A percentile compares a stretch with the other conserved stretches of the same genome.
phyloP scores from a whole-genome alignment of 176 grass and related monocot genomes.

The Oryza officinalis region DNA sequence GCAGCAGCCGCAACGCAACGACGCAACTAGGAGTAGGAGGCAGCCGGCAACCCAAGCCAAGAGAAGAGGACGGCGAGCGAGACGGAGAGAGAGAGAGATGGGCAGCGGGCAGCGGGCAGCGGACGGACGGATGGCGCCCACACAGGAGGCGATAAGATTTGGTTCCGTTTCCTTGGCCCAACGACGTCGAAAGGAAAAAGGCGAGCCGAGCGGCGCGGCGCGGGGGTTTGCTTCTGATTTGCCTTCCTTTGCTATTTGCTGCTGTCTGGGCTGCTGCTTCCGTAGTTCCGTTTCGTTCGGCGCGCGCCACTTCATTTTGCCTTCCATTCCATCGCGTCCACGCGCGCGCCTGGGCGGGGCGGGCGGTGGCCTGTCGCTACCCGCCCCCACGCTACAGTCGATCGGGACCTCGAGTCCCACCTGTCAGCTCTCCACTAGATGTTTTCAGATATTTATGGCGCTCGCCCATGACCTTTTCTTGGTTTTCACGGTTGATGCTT shows the following conservation, averaged over 20 bases:
- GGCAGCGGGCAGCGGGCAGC: background rate
- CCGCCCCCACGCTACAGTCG: background rate
- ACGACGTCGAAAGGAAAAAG: conserved; percentile 18
- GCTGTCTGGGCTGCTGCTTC: no score
- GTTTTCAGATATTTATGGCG: background rate
- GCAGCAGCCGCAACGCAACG: background rate
- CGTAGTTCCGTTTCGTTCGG: background rate
- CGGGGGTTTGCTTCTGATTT: background rate
- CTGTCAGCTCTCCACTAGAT: background rate
- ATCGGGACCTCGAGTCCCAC: background rate
- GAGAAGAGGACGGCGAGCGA: conserved; percentile 1
- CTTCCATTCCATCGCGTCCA: no score
- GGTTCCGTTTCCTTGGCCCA: conserved; percentile 18
- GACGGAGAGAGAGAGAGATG: conserved; percentile 16
- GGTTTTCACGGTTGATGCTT: background rate
- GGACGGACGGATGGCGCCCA: background rate
- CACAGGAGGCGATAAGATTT: conserved; percentile 38
- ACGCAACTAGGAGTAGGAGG: background rate
- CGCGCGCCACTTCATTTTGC: no score
- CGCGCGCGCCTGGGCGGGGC: no score
- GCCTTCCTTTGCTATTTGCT: no score
- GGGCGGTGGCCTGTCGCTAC: conserved; percentile 34
- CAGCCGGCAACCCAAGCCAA: background rate
- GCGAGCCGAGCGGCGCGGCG: background rate
- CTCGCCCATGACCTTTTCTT: background rate